Conservation (phyloP, 345 rosid genomes). For the Trapa incisa region DNA sequence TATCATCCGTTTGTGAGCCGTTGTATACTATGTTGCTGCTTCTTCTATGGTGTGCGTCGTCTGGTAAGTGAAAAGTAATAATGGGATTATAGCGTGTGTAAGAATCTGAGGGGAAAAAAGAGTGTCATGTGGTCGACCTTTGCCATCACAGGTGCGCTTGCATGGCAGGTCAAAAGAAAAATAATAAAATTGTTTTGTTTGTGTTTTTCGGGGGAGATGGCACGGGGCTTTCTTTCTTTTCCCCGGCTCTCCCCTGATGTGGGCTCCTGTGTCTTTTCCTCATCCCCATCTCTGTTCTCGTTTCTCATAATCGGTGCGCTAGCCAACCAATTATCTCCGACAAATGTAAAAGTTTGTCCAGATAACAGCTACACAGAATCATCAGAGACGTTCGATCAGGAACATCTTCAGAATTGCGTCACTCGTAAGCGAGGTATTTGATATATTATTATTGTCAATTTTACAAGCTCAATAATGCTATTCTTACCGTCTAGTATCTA, state of each 20-base stretch:
- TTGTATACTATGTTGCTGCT: no score
- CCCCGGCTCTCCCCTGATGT: constrained; percentile 71
- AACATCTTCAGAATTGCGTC: no score
- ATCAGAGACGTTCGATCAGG: no score
- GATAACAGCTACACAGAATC: no score
- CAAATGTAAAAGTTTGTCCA: background rate
- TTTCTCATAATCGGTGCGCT: background rate
- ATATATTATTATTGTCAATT: no score
- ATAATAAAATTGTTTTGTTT: constrained; percentile 36
- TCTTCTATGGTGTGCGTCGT: no score
- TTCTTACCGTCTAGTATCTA: no score
- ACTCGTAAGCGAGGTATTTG: no score
- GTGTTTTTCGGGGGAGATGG: constrained; percentile 66
- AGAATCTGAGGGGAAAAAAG: background rate
- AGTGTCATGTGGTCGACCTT: constrained; percentile 10
- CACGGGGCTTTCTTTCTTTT: constrained; percentile 36
- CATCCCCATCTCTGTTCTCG: background rate
- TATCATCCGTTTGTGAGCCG: no score
- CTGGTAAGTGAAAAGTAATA: background rate
- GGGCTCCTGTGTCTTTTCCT: constrained; percentile 8
- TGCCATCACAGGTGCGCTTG: constrained; percentile 21
- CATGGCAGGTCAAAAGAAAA: constrained; percentile 21
- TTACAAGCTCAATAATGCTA: no score
- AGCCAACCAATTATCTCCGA: background rate
- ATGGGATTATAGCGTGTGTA: background rate